Evolutionary conservation across 2,329 filamentous ascomycete genomes (phyloP), one percentile per base, ranked within the genome.

Genomic region (Eutypella sp.): DNA sequence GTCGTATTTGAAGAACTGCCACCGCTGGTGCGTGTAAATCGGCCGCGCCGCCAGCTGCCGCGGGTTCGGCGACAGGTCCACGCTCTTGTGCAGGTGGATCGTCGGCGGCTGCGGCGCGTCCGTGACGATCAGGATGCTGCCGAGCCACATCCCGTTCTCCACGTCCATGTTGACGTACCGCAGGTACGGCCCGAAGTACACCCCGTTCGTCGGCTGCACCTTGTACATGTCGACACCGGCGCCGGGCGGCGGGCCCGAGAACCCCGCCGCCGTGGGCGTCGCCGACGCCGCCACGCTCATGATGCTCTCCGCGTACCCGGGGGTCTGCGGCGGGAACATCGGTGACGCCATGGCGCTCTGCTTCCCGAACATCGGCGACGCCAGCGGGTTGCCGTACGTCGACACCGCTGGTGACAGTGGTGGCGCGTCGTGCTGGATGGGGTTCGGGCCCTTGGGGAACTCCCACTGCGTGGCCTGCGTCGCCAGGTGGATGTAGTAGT

Each of bases 381-480:
- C 76, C 23, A 90, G 66, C 4, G 85, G 84, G 59, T 89, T 87
- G 48, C 84, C 85, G 56, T 89, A 90, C 0, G 84, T 85, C 41
- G 84, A 89, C 5, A 82, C 81, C 1, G 85, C 85, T 0, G 92
- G 92, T 6, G 92, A 96, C 46, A 96, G 70, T 0, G 92, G 92
- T 15, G 82, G 76, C 13, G 87, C 79, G 48, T 95, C 90, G 52
- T 95, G 79, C 51, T 89, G 87, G 44, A 96, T 75, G 1, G 92
- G 92, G 20, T 89, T 96, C 0, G 91, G 91, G 0, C 92, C 92
- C 68, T 96, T 97, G 23, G 93, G 93, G 56, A 97, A 97, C 61
- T 99, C 93, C 93, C 93, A 99, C 63, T 99, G 93, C 1, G 93
- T 99, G 3, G 91, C 89, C 63, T 97, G 93, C 0, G 89, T 91